Base-by-base conservation (phyloP, 148 eudicot genomes). In the Hydrangea macrophylla region DNA sequence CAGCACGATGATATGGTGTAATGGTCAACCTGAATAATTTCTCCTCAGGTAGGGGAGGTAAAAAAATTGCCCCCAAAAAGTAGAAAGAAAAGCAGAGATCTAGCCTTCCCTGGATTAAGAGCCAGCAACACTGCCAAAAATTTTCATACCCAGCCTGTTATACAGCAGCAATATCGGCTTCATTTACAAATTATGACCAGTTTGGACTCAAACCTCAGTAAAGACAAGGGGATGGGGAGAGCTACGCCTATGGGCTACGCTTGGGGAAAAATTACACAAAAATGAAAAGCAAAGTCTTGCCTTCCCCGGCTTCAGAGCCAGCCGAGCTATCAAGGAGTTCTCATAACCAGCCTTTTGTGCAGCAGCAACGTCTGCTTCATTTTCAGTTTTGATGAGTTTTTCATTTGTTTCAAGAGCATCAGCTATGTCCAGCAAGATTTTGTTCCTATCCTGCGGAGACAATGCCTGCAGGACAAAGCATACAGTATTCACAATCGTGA, bases 241-340 rank as follows among this genome's bases (percentile, higher is more conserved):
- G 9, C 39, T 28, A 6, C 45, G 9, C 39, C 18, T 30, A 1
- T 1, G 0, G n/a, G 18, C 0, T 42, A 26, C 25, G 26, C 37
- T n/a, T 11, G 26, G n/a, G 27, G 28, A 54, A 71, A 59, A 23
- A 25, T 5, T 20, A 22, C 45, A 3, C 48, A 22, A 11, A 15
- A 58, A 6, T 50, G 6, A 40, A 48, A 45, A 51, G 55, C 18
- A 64, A 22, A 71, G 24, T 37, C 82, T 77, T 87, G 80, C 97
- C 97, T 94, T 94, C 59, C 78, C 89, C 75, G 97, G 84, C 76
- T 88, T 94, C 69, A 94, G 68, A 45, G 91, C 84, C 58, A 93
- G 76, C 62, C 98, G 85, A 20, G 92, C 76, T 60, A 93, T 65
- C 72, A 93, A 76, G 42, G 98, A 84, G 68, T 73, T 73, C 12